phyloP scores from a whole-genome alignment of 2,329 filamentous ascomycete species.

The Pseudocercospora macadamiae region DNA sequence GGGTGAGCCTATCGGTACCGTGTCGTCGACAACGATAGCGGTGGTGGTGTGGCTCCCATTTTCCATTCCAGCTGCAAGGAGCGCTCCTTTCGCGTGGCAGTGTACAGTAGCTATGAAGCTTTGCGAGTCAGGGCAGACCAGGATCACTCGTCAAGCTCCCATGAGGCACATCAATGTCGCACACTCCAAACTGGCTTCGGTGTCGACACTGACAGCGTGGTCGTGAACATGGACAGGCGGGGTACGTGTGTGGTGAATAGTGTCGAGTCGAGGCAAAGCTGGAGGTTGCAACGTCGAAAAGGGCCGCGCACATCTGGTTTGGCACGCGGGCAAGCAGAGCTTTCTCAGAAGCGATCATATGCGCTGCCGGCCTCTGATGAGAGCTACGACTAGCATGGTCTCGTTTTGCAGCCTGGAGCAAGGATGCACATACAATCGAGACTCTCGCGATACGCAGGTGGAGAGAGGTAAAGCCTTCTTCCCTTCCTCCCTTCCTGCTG shows the following conservation, averaged over 20 bases:
- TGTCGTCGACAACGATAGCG: constrained; percentile 15
- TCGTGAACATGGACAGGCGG: neutral
- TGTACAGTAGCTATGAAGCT: neutral
- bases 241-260: neutral
- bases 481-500: neutral
- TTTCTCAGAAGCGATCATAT: constrained; percentile 3
- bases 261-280: neutral
- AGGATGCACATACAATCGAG: neutral
- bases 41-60: constrained; percentile 24
- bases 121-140: constrained; percentile 3
- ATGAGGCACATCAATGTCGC: neutral
- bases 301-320: neutral
- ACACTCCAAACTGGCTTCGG: neutral
- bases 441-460: neutral
- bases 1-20: constrained; percentile 17
- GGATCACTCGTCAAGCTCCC: neutral
- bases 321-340: constrained; percentile 6
- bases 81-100: constrained; percentile 5
- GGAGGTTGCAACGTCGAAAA: neutral
- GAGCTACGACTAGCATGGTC: neutral
- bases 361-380: neutral
- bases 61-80: constrained; percentile 29
- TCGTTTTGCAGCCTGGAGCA: neutral
- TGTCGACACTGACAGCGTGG: neutral
- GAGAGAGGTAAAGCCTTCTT: neutral